Conservation (phyloP, 148 eudicot species). For the Persicaria tinctoria region DNA sequence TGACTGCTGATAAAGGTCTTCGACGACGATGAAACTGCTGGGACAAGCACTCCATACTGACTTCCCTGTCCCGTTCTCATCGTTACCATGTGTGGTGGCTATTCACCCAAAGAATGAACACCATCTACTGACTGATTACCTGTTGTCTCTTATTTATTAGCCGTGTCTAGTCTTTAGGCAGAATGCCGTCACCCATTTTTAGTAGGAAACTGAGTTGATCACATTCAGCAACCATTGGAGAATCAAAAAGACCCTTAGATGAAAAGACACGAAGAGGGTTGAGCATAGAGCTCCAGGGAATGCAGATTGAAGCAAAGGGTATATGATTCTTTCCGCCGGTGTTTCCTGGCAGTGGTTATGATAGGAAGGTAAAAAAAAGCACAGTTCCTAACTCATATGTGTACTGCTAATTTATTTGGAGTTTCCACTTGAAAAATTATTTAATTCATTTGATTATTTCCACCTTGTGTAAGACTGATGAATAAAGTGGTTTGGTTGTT, state of each 20-base stretch:
- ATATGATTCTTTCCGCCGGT: background rate
- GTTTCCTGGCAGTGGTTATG: background rate
- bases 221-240: background rate
- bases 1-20: conserved; percentile 58
- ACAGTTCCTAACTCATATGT: background rate
- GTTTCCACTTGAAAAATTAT: conserved; percentile 1
- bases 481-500: background rate
- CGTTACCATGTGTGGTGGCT: background rate
- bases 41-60: background rate
- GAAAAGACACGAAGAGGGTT: background rate
- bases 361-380: background rate
- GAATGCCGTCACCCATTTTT: background rate
- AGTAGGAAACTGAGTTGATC: background rate
- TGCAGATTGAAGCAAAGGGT: background rate
- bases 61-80: background rate
- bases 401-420: background rate
- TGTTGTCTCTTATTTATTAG: background rate
- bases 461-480: background rate
- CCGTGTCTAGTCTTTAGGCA: background rate
- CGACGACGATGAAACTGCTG: conserved; percentile 17
- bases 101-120: background rate
- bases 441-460: background rate
- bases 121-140: background rate
- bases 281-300: background rate
- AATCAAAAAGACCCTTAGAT: background rate